Base-by-base conservation (phyloP, 1,284 basidiomycete genomes). In the Cryptococcus sp. region DNA sequence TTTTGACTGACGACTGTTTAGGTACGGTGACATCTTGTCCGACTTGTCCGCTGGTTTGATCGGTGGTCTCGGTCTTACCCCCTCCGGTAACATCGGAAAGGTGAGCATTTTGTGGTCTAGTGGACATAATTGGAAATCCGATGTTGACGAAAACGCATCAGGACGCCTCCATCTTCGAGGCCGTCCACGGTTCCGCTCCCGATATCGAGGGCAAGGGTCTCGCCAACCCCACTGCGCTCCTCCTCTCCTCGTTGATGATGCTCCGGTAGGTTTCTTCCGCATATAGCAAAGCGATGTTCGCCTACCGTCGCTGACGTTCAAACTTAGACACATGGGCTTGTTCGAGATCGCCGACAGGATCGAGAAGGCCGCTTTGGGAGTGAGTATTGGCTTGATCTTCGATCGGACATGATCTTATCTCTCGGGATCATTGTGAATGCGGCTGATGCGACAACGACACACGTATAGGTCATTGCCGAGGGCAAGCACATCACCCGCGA, bases 1-100 rank as follows among this genome's bases (percentile, higher is more conserved):
- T 23, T 55, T 15, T 42, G 19, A 25, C 19, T 52, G 7, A 47
- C 59, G 62, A 31, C 17, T 42, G 3, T 22, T 22, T 35, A 67
- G 66, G 50, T 81, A 81, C 78, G 82, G 82, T 79, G 95, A 97
- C 80, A 99, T 99, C 78, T 83, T 98, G 65, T 98, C 95, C 53
- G 95, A 99, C 81, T 95, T 99, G 89, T 97, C 95, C 68, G 96
- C 96, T 64, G 96, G 95, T 71, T 85, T 99, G 71, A 99, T 99
- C 79, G 96, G 96, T 70, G 96, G 96, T 73, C 85, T 99, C 67
- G 96, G 95, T 69, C 84, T 99, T 61, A 99, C 96, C 13, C 96
- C 96, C 40, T 98, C 95, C 50, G 96, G 95, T 50, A 99, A 99
- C 84, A 97, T 98, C 80, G 94, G 91, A 68, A 87, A 88, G 66